Conservation (phyloP, 225 moss, liverwort and hornwort genomes). For the Polytrichum formosum region DNA sequence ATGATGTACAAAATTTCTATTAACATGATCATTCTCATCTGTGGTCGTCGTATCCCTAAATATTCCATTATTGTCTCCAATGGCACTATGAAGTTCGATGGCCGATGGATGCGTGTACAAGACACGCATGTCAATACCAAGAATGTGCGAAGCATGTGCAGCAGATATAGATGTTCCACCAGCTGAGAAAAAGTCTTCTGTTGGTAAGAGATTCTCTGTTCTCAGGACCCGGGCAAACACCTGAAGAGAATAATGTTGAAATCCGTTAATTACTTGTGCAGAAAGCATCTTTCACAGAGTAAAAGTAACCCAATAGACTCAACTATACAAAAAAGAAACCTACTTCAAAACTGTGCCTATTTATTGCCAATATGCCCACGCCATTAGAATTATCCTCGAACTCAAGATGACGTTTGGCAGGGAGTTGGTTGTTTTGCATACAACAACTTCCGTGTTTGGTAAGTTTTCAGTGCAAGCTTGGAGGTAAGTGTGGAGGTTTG, state of each 20-base stretch:
- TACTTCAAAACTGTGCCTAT: background rate
- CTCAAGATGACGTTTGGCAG: too few species aligned
- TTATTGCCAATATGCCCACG: too few species aligned
- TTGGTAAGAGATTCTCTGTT: constrained; percentile 8
- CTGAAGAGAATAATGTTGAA: constrained; percentile 11
- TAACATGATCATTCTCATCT: too few species aligned
- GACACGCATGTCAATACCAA: constrained; percentile 39
- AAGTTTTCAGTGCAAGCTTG: too few species aligned
- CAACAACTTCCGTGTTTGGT: too few species aligned
- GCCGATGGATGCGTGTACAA: constrained; percentile 36
- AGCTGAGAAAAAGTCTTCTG: constrained; percentile 35
- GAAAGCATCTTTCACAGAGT: constrained; percentile 7
- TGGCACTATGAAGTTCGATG: constrained; percentile 23
- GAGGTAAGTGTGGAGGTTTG: too few species aligned
- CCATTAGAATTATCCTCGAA: too few species aligned
- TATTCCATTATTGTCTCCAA: constrained; percentile 15
- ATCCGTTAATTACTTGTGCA: too few species aligned
- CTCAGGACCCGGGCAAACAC: constrained; percentile 36
- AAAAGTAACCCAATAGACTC: background rate
- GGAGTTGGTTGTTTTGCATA: too few species aligned
- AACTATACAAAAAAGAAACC: background rate
- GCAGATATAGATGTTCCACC: constrained; percentile 51
- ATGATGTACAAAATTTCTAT: background rate
- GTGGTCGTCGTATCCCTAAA: background rate
- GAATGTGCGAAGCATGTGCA: constrained; percentile 44